Conservation (phyloP, 139 green algal genomes). For the Asterochloris sp. region DNA sequence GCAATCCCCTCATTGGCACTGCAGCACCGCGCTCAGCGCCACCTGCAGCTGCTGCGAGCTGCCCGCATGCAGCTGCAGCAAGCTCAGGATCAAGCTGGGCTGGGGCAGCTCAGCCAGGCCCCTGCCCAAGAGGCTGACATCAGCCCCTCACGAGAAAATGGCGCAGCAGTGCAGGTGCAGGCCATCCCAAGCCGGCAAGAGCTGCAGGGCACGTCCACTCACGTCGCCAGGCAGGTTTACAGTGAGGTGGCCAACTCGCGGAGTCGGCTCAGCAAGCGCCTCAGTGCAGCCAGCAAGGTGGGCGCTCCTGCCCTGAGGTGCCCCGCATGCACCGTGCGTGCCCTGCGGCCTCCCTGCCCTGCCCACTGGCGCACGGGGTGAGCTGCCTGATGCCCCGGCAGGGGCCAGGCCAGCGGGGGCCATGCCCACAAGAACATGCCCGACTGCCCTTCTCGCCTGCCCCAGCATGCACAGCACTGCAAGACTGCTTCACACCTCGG, state of each 20-base stretch:
- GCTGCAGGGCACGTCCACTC: background rate
- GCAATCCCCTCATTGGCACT: background rate
- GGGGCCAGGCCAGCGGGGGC: no score
- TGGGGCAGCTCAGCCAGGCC: background rate
- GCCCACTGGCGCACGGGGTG: background rate
- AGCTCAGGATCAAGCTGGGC: background rate
- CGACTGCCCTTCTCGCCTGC: no score
- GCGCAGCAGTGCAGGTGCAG: background rate
- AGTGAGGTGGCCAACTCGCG: background rate
- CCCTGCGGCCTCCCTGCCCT: background rate
- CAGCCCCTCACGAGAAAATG: background rate
- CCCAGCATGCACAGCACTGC: background rate
- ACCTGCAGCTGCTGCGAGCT: background rate
- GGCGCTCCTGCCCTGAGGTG: background rate
- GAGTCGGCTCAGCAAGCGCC: background rate
- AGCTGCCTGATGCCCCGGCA: background rate
- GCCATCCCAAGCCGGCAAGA: background rate
- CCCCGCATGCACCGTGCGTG: background rate
- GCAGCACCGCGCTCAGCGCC: background rate
- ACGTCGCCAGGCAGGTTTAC: constrained; percentile 4
- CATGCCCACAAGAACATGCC: no score
- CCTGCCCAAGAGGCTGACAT: background rate
- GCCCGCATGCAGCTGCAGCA: background rate
- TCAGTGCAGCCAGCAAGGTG: constrained; percentile 16
- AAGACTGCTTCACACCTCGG: background rate